Base-by-base conservation (phyloP, 108 stramenopile genomes). In the Cyclotella baltica region DNA sequence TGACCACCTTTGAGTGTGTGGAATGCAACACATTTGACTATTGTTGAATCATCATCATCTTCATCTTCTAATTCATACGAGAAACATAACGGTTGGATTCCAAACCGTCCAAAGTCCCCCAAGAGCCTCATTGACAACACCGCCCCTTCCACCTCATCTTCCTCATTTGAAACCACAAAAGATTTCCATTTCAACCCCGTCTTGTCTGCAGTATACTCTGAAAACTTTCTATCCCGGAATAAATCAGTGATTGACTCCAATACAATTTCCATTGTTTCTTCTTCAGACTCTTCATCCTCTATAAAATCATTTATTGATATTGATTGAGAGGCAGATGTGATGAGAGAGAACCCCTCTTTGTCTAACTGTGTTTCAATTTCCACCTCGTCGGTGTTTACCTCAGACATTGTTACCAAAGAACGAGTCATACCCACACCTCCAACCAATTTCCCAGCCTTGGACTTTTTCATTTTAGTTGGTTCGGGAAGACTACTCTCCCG, bases 41-140 rank as follows among this genome's bases (percentile, higher is more conserved):
- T 59, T 48, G 57, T 51, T 13, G 48, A 31, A n/a, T 77, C 62
- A 58, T 81, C 72, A 35, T 28, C 29, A 30, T 83, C 55, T 30
- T 67, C 40, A 22, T 53, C 70, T 19, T 85, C 83, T 30, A 43
- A 46, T 51, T 83, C 83, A 69, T 83, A 83, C 23, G 78, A 80
- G 27, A 80, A 35, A 51, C 83, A 66, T 2, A 80, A 76, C 29
- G 84, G 89, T 37, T 89, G 71, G 18, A 92, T 63, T 16, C 93
- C 93, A 75, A 78, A 88, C 22, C 89, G 86, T 25, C 87, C 86
- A 61, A 86, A 82, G 51, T 85, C 77, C n/a, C 93, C 93, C 34
- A 92, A 62, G 20, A 73, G 72, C 36, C 82, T 87, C 40, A 90
- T 85, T 28, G 85, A 81, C 53, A 94, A 38, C 20, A 80, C 75